phyloP scores from a whole-genome alignment of 257 asterid genomes.

The Dorcoceras hygrometricum region DNA sequence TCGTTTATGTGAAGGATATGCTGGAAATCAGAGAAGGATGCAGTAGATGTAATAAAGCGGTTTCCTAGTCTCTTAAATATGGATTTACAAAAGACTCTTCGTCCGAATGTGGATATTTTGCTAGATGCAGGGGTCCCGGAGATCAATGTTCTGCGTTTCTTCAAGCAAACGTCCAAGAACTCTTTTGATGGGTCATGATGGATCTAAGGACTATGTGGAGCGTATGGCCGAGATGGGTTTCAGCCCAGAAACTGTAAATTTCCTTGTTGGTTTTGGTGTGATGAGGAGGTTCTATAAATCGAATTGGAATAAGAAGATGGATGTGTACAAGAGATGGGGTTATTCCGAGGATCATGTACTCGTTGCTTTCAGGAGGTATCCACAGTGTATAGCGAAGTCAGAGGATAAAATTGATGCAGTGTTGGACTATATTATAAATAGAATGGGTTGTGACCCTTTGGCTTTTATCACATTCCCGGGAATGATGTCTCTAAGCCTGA shows the following conservation, averaged over 20 bases:
- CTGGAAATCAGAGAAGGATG: constrained; percentile 2
- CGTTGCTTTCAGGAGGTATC: constrained; percentile 19
- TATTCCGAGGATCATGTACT: constrained; percentile 13
- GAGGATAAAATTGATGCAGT: constrained; percentile 20
- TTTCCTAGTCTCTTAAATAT: background rate
- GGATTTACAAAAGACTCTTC: background rate
- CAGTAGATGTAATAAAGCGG: background rate
- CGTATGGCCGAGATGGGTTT: constrained; percentile 22
- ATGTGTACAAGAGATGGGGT: constrained; percentile 23
- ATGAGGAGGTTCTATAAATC: constrained; percentile 6
- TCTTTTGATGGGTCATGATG: background rate
- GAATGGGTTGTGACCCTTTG: constrained; percentile 20
- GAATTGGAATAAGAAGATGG: constrained; percentile 21
- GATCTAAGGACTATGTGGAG: constrained; percentile 11
- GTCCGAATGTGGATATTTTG: constrained; percentile 18
- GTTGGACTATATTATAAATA: constrained; percentile 22
- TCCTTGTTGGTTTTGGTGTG: constrained; percentile 11
- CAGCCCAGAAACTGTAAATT: background rate
- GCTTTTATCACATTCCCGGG: constrained; percentile 1
- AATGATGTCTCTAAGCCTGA: constrained; percentile 22
- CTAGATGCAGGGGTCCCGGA: constrained; percentile 21
- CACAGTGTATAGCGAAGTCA: constrained; percentile 8
- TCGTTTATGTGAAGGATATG: constrained; percentile 19
- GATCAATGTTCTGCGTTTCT: constrained; percentile 4
- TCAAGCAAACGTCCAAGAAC: constrained; percentile 12